These are phyloP conservation scores for Ricinus communis DNA, from an alignment of 345 rosid genomes.

Conservation along the genomic window DNA sequence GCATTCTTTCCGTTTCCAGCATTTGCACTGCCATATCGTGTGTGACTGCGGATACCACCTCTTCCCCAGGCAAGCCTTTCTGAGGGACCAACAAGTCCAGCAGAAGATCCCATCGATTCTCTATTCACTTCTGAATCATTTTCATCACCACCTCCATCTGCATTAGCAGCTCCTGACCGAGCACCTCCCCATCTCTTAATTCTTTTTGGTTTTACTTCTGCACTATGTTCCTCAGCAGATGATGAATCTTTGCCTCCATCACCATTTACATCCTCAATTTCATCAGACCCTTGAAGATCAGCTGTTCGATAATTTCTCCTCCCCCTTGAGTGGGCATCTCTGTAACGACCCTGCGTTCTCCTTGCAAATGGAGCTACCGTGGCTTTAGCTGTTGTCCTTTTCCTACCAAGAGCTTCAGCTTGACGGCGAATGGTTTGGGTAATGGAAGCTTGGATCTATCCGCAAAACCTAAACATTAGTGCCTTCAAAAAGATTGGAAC, in stretches of 20 bases:
- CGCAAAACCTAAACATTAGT: constrained; percentile 15
- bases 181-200: constrained; percentile 34
- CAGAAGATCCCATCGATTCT: constrained; percentile 39
- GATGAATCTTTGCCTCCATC: constrained; percentile 43
- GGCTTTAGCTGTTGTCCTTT: constrained; percentile 30
- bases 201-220: constrained; percentile 44
- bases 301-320: constrained; percentile 34
- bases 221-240: constrained; percentile 40
- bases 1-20: constrained; percentile 40
- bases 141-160: constrained; percentile 43
- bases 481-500: neutral
- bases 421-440: constrained; percentile 45
- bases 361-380: constrained; percentile 31
- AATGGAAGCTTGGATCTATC: constrained; percentile 56
- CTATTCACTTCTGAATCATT: constrained; percentile 40
- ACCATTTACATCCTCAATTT: constrained; percentile 41
- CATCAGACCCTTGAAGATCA: constrained; percentile 46
- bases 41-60: constrained; percentile 51
- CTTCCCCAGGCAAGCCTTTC: constrained; percentile 56
- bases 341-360: constrained; percentile 33
- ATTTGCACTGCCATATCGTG: constrained; percentile 42
- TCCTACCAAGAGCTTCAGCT: constrained; percentile 47
- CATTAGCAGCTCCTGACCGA: constrained; percentile 32
- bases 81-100: constrained; percentile 38
- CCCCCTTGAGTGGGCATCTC: constrained; percentile 35